Evolutionary conservation across 2,329 filamentous ascomycete genomes (phyloP).

Genomic region (Pseudocercospora pini-densiflorae): DNA sequence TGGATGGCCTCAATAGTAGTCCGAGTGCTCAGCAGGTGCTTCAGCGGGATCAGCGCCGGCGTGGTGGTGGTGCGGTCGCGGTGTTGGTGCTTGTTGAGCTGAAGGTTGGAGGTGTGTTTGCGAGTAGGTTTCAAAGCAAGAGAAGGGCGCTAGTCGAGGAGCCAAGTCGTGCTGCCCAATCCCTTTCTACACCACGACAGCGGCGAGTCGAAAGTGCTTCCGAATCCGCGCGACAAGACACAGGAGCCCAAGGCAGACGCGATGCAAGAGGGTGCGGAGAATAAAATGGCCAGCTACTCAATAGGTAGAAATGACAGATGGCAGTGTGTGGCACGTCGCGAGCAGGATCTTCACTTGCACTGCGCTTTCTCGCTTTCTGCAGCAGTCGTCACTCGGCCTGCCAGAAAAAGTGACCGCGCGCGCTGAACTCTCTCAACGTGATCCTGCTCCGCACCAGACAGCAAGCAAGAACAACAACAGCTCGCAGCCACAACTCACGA

Average conservation of each 20-base stretch:
- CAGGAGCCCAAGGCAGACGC: background rate
- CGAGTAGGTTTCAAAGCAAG: background rate
- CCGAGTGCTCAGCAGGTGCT: constrained; percentile 6
- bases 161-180: constrained; percentile 4
- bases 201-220: constrained; percentile 1
- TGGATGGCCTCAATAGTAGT: background rate
- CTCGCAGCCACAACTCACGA: background rate
- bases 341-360: background rate
- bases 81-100: constrained; percentile 6
- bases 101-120: background rate
- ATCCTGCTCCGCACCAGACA: background rate
- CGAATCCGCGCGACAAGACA: background rate
- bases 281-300: background rate
- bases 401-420: background rate
- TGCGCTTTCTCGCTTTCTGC: background rate
- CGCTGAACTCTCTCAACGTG: constrained; percentile 1
- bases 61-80: constrained; percentile 2
- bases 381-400: background rate
- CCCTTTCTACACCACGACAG: background rate
- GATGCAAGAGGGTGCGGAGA: background rate
- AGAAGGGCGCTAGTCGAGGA: background rate
- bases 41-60: constrained; percentile 8
- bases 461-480: background rate
- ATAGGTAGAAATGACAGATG: background rate
- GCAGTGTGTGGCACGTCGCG: background rate